Evolutionary conservation across 148 eudicot genomes (phyloP).

Genomic region (Simmondsia chinensis): DNA sequence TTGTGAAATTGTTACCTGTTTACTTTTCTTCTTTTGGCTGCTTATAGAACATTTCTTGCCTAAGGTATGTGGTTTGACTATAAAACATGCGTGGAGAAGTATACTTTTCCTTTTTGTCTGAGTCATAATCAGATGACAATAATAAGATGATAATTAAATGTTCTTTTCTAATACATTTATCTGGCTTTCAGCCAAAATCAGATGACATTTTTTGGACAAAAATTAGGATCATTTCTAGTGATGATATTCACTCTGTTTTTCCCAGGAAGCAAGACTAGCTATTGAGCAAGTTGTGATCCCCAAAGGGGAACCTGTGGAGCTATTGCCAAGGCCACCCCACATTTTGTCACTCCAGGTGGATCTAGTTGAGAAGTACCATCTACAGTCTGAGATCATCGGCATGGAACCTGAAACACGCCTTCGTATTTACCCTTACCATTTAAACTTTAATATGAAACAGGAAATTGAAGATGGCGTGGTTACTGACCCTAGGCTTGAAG

Average conservation of each 20-base stretch:
- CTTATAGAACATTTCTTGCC: too few species aligned
- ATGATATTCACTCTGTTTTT: background rate
- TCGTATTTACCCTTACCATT: conserved; percentile 38
- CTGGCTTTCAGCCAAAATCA: too few species aligned
- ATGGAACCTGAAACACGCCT: conserved; percentile 40
- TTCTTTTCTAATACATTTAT: too few species aligned
- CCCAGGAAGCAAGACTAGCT: conserved; percentile 82
- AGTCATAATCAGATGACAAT: too few species aligned
- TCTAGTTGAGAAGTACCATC: conserved; percentile 53
- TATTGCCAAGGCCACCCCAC: conserved; percentile 62
- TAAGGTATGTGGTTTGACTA: too few species aligned
- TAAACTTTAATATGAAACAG: conserved; percentile 16
- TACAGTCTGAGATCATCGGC: conserved; percentile 49
- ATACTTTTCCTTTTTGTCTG: too few species aligned
- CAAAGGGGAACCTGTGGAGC: conserved; percentile 67
- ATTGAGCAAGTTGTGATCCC: conserved; percentile 75
- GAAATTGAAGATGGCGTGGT: conserved; percentile 15
- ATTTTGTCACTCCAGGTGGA: conserved; percentile 57
- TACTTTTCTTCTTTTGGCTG: too few species aligned
- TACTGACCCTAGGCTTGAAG: conserved; percentile 24
- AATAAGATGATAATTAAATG: too few species aligned
- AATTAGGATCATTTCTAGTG: too few species aligned
- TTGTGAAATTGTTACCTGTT: too few species aligned
- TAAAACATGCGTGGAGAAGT: too few species aligned
- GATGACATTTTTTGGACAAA: too few species aligned